Base-by-base conservation (phyloP, 2,329 filamentous ascomycete species). In the Colletotrichum destructivum region DNA sequence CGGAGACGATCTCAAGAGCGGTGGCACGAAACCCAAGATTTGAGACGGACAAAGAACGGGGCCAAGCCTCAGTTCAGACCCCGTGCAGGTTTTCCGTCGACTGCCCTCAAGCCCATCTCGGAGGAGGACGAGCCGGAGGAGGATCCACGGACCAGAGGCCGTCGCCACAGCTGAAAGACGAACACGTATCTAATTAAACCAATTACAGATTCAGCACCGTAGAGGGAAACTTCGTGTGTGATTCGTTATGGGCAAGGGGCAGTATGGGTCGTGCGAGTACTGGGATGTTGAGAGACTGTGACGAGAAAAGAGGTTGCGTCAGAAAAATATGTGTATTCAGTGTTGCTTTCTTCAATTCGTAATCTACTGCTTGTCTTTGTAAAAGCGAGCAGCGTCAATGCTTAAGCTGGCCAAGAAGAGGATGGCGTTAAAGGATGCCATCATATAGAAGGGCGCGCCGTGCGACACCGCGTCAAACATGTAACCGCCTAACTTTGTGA, bases 371-470 rank as follows among this genome's bases (percentile, higher is more conserved):
- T 44, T 56, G 40, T 73, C 44, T 44, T 64, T 74, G 78, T 82
- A 84, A 9, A 82, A 78, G 46, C 81, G 80, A 6, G 81, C 82
- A 4, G 87, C 79, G 77, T 90, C 88, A 74, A 90, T 84, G 4
- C 80, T 81, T 64, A 90, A 72, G 69, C 84, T 88, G 18, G 85
- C 87, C 8, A 90, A 78, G 15, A 97, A 83, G 66, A 98, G 81
- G 1, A 94, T 74, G 0, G 83, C 93, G 79, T 98, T 98, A 80
- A 98, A 98, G 0, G 85, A 85, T 0, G 95, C 95, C 92, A 99
- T 96, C 87, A 98, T 92, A 79, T 95, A 98, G 80, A 99, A 98
- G 0, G 96, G 96, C 13, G 94, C 93, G 0, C 93, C 93, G 2
- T 88, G 87, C 1, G 91, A 92, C 64, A 91, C 84, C 23, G 82